Conservation (phyloP, 75 land plant species). For the Pinus tabuliformis region DNA sequence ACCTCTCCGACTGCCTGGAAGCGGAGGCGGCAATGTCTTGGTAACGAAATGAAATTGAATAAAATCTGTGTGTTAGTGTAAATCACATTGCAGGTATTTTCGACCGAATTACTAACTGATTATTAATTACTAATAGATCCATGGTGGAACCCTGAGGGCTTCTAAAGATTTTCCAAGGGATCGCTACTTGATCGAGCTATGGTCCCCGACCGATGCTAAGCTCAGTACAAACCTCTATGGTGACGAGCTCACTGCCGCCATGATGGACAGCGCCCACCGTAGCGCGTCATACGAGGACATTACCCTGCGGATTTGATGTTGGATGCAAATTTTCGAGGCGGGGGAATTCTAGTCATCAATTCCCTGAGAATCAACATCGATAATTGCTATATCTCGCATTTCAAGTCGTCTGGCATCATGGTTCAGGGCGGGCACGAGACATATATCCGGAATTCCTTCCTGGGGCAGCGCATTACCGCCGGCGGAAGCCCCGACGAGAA, state of each 20-base stretch:
- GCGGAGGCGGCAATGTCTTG: slow-evolving; percentile 55
- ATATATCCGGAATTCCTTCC: slow-evolving; percentile 56
- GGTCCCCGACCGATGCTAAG: slow-evolving; percentile 26
- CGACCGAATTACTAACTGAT: background rate
- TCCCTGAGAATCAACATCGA: slow-evolving; percentile 60
- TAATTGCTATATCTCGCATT: slow-evolving; percentile 69
- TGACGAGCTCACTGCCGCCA: background rate
- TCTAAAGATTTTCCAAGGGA: slow-evolving; percentile 50
- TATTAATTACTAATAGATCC: slow-evolving; percentile 29
- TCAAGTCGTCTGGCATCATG: slow-evolving; percentile 60
- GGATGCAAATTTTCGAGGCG: slow-evolving; percentile 68
- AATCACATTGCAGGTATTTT: background rate
- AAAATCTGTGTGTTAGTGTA: background rate
- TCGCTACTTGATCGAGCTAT: slow-evolving; percentile 53
- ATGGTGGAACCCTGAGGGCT: slow-evolving; percentile 66
- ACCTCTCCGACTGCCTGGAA: slow-evolving; percentile 48
- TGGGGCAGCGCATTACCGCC: slow-evolving; percentile 80
- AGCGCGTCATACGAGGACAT: slow-evolving; percentile 54
- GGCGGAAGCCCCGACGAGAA: slow-evolving; percentile 72
- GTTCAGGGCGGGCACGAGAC: slow-evolving; percentile 82
- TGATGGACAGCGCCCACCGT: background rate
- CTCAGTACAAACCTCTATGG: background rate
- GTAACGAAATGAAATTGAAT: slow-evolving; percentile 9
- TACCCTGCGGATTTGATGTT: slow-evolving; percentile 68
- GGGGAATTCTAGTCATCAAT: slow-evolving; percentile 58